These are phyloP conservation scores for Stylonectria norvegica DNA, from an alignment of 2,329 filamentous ascomycete genomes.

Conservation along the genomic window DNA sequence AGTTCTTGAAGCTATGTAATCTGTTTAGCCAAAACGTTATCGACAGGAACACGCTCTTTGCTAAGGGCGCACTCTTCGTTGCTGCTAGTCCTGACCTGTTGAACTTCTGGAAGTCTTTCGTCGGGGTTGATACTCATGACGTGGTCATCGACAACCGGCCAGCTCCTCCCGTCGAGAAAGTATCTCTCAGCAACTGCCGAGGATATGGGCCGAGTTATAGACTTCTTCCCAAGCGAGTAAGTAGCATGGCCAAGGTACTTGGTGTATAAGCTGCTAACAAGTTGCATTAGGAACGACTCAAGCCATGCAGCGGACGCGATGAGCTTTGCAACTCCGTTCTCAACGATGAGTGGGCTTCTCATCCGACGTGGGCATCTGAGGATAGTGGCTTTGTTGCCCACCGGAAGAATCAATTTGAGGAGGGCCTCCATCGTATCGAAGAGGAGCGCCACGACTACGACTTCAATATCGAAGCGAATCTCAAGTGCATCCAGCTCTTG, in stretches of 20 bases:
- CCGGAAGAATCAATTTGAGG: conserved; percentile 92
- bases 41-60: conserved; percentile 75
- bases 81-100: conserved; percentile 87
- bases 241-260: conserved; percentile 20
- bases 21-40: conserved; percentile 92
- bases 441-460: conserved; percentile 98
- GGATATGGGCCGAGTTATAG: conserved; percentile 96
- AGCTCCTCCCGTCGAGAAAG: conserved; percentile 69
- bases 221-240: conserved; percentile 75
- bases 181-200: conserved; percentile 93
- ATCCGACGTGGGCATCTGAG: conserved; percentile 97
- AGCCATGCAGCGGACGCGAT: conserved; percentile 89
- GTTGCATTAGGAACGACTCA: conserved; percentile 66
- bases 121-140: conserved; percentile 73
- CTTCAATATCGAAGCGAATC: conserved; percentile 93
- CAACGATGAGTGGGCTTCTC: conserved; percentile 97
- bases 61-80: conserved; percentile 81
- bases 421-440: conserved; percentile 91
- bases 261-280: conserved; percentile 13
- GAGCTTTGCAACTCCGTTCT: conserved; percentile 90
- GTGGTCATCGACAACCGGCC: conserved; percentile 76
- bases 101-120: conserved; percentile 79
- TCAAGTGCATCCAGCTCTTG: conserved; percentile 91
- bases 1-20: conserved; percentile 96
- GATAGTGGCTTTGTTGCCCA: conserved; percentile 97